phyloP scores from a whole-genome alignment of 202 grass and related monocot species.

The Brachypodium distachyon region DNA sequence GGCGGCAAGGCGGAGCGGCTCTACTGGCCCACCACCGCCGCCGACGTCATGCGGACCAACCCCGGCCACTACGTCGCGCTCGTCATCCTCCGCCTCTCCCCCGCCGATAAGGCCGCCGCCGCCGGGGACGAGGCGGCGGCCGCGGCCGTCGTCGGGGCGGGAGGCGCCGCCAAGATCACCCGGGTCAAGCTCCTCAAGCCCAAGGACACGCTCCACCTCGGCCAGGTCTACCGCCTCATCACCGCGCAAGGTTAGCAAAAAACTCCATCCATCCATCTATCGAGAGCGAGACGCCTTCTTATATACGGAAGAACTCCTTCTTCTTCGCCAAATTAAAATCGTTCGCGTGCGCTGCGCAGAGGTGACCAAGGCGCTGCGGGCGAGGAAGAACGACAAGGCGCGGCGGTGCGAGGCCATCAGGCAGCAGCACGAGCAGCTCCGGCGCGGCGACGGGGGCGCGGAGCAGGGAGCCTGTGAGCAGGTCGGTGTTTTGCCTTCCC shows the following conservation, averaged over 20 bases:
- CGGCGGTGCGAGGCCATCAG: constrained; percentile 65
- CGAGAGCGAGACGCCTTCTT: neutral
- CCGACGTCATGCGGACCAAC: constrained; percentile 80
- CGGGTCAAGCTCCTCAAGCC: constrained; percentile 93
- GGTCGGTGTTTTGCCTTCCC: constrained; percentile 22
- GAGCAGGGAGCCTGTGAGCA: constrained; percentile 10
- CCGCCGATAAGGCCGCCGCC: constrained; percentile 1
- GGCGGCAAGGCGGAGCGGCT: constrained; percentile 85
- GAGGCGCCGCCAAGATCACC: constrained; percentile 38
- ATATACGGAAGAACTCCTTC: too few species aligned
- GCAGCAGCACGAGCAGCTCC: constrained; percentile 49
- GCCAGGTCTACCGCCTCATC: constrained; percentile 93
- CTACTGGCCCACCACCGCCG: constrained; percentile 68
- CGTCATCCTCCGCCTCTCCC: constrained; percentile 52
- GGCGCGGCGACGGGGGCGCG: constrained; percentile 19
- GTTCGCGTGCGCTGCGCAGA: constrained; percentile 30
- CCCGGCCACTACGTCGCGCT: constrained; percentile 91
- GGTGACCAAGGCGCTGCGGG: constrained; percentile 79
- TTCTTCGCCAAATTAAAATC: neutral
- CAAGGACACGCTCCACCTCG: constrained; percentile 79
- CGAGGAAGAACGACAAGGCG: constrained; percentile 80
- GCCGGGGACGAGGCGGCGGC: constrained; percentile 1
- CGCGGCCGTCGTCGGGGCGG: neutral
- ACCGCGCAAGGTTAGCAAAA: constrained; percentile 61
- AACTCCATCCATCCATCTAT: neutral